These are phyloP conservation scores for Exophiala mesophila DNA, from an alignment of 2,329 filamentous ascomycete genomes.

Conservation along the genomic window DNA sequence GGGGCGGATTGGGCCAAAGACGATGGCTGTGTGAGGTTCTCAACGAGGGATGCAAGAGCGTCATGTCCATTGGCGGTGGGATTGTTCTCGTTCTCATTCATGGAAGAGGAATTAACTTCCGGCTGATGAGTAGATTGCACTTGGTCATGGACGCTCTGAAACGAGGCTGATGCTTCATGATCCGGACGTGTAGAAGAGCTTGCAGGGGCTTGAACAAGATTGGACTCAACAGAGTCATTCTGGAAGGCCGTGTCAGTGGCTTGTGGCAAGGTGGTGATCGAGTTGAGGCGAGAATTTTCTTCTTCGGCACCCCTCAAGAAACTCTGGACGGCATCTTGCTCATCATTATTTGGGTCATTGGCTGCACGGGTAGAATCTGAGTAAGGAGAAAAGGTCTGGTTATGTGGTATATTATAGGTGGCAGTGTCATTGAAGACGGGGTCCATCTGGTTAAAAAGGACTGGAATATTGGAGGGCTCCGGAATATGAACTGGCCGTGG, in stretches of 20 bases:
- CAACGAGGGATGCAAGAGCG: constrained; percentile 2
- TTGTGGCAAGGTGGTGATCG: constrained; percentile 5
- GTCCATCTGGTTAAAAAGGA: constrained; percentile 68
- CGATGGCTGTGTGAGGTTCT: constrained; percentile 7
- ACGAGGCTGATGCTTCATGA: constrained; percentile 9
- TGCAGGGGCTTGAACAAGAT: constrained; percentile 16
- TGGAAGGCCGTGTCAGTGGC: constrained; percentile 11
- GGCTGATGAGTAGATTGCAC: constrained; percentile 6
- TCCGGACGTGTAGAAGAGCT: constrained; percentile 12
- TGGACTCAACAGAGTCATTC: constrained; percentile 13
- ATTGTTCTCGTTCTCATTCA: constrained; percentile 8
- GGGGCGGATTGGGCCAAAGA: constrained; percentile 11
- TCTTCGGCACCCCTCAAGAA: constrained; percentile 26
- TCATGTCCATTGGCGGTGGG: constrained; percentile 6
- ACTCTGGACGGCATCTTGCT: constrained; percentile 26
- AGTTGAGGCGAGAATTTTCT: constrained; percentile 21
- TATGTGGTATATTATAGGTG: constrained; percentile 47
- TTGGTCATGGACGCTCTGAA: constrained; percentile 5
- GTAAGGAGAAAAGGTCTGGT: constrained; percentile 27
- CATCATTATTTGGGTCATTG: constrained; percentile 26
- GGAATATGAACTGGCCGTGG: constrained; percentile 65
- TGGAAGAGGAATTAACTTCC: neutral
- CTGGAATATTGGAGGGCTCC: constrained; percentile 63
- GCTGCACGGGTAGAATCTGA: constrained; percentile 22
- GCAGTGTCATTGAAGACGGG: constrained; percentile 64